These are phyloP conservation scores for Mycena belliarum DNA, from an alignment of 768 basidiomycete genomes.

Conservation along the genomic window DNA sequence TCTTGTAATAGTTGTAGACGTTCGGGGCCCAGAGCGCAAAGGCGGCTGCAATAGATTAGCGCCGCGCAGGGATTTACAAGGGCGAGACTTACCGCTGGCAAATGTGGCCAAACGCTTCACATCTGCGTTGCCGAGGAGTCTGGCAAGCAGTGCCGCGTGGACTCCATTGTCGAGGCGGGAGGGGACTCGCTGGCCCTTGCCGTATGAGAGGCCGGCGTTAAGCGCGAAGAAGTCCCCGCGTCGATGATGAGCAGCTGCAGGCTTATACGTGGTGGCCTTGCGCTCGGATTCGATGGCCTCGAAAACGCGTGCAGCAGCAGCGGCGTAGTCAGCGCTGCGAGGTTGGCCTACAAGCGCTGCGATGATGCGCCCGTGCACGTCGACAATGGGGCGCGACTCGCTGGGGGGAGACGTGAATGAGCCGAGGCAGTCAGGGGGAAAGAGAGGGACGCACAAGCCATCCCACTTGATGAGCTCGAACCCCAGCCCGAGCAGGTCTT, in stretches of 20 bases:
- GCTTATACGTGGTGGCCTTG: not conserved
- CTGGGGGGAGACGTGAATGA: not conserved
- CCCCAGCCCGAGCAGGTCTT: not conserved
- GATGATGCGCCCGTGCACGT: not conserved
- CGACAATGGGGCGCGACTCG: not conserved
- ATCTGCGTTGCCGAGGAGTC: not conserved
- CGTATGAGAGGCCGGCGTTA: not conserved
- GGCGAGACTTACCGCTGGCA: not conserved
- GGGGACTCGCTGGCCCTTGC: not conserved
- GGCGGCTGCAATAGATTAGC: not conserved
- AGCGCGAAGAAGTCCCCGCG: not conserved
- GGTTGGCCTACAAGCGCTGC: not conserved
- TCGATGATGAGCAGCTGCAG: not conserved
- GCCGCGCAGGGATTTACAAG: too few relatives aligned
- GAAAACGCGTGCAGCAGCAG: not conserved
- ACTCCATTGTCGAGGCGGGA: not conserved
- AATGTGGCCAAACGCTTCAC: not conserved
- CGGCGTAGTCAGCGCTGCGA: not conserved
- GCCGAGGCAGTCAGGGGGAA: not conserved
- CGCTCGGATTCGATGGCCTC: not conserved
- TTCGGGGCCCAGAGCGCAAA: constrained; percentile 20
- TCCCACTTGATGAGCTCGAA: not conserved
- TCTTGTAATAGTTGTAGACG: constrained; percentile 9
- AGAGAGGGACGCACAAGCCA: not conserved
- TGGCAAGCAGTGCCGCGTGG: not conserved